Percentiles rank a stretch among this genome's conserved stretches.
Evolutionary conservation across 2,329 filamentous ascomycete species (phyloP).

Genomic region (Immersiporthe knoxdaviesiana): DNA sequence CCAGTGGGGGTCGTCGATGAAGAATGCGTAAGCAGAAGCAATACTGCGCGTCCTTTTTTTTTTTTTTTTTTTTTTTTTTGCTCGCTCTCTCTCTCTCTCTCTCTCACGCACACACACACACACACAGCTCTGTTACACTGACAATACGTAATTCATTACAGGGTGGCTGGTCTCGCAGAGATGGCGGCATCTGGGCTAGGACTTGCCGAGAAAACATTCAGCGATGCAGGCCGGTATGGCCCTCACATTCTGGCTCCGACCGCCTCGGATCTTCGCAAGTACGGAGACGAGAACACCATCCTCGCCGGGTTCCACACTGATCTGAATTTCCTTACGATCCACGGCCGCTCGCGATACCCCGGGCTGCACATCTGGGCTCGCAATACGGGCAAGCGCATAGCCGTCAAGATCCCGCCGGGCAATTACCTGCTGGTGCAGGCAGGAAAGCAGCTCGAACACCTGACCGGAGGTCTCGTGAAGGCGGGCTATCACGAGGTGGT

Average conservation of each 20-base stretch:
- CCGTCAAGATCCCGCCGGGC: conserved; percentile 61
- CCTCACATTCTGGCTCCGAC: conserved; percentile 65
- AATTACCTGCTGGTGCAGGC: conserved; percentile 64
- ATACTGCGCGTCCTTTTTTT: neutral
- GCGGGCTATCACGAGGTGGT: conserved; percentile 66
- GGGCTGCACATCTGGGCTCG: conserved; percentile 66
- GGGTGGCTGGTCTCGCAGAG: conserved; percentile 59
- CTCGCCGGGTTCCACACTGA: conserved; percentile 67
- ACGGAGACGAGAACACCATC: conserved; percentile 59
- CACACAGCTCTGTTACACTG: neutral
- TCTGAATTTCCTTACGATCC: conserved; percentile 67
- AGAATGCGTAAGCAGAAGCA: conserved; percentile 53
- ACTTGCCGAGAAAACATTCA: conserved; percentile 56
- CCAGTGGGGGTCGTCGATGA: conserved; percentile 63
- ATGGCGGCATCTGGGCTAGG: conserved; percentile 63
- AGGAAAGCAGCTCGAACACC: conserved; percentile 65
- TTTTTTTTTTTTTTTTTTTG: too few species aligned
- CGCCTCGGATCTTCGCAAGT: conserved; percentile 59
- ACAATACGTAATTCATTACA: conserved; percentile 32
- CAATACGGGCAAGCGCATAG: conserved; percentile 62
- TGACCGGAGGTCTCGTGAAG: conserved; percentile 63
- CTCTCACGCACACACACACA: too few species aligned
- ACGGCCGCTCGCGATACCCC: conserved; percentile 64
- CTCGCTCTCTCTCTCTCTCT: too few species aligned
- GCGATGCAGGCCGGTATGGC: conserved; percentile 59